These are phyloP conservation scores for Pestalotiopsis sp. DNA, from an alignment of 2,329 filamentous ascomycete species.

Conservation along the genomic window DNA sequence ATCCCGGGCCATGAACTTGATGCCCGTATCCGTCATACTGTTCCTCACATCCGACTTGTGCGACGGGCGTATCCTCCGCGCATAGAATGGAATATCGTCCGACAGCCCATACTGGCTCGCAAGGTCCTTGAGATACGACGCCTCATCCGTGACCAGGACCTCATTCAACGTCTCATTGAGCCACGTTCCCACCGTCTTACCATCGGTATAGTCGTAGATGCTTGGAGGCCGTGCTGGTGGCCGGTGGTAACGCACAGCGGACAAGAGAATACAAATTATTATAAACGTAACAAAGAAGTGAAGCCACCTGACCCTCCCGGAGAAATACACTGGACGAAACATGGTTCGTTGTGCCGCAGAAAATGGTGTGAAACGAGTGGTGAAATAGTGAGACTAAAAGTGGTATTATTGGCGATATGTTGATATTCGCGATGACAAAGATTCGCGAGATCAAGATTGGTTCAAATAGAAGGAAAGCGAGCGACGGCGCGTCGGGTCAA, in stretches of 20 bases:
- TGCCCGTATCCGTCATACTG: constrained; percentile 22
- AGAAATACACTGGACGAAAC: constrained; percentile 17
- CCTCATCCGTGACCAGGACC: constrained; percentile 18
- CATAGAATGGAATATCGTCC: constrained; percentile 23
- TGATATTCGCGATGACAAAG: background rate
- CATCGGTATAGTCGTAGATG: constrained; percentile 27
- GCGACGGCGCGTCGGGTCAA: background rate
- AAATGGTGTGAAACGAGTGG: background rate
- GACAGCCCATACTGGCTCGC: constrained; percentile 25
- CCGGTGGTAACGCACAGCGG: constrained; percentile 13
- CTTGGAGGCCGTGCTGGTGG: constrained; percentile 14
- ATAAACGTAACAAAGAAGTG: constrained; percentile 16
- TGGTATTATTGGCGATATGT: background rate
- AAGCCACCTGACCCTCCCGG: constrained; percentile 13
- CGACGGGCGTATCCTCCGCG: constrained; percentile 21
- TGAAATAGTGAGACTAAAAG: background rate
- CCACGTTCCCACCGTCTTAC: constrained; percentile 21
- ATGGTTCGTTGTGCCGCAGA: constrained; percentile 8
- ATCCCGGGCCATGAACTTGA: constrained; percentile 18
- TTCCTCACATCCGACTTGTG: constrained; percentile 16
- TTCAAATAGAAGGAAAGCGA: background rate
- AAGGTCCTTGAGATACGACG: constrained; percentile 25
- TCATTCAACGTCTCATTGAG: constrained; percentile 16
- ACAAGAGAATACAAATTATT: constrained; percentile 17
- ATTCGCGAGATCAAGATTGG: background rate